Base-by-base conservation (phyloP, 345 rosid species). In the Aegle marmelos region DNA sequence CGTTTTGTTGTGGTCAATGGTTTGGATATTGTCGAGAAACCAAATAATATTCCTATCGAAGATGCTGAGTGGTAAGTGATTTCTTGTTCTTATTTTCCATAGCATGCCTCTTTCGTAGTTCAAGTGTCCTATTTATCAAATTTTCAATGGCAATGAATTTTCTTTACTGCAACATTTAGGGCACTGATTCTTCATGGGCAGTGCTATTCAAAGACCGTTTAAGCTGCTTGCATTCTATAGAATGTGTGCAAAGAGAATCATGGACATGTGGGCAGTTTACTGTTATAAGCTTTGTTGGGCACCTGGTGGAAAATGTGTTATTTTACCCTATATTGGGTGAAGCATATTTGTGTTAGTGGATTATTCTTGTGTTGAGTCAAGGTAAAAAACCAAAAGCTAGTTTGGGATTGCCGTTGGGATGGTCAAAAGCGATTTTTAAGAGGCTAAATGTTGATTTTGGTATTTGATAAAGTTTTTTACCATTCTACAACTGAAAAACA, bases 1-100 rank as follows among this genome's bases (percentile, higher is more conserved):
- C 96, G 96, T 27, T 95, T 95, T 82, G 98, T 95, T 28, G 97
- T 95, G 80, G 92, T 95, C 24, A 95, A 92, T 87, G 99, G 99
- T 67, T 88, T 95, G 83, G 97, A 88, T 87, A 91, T 95, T 68
- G 88, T 92, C 21, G 98, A 95, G 86, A 95, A 89, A 81, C 98
- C 98, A 62, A 82, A 79, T 81, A 74, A 78, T 65, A 74, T 93
- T 82, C 74, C 91, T 27, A 50, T 89, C 68, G 88, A 88, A 73
- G 96, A 95, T 88, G 97, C 97, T 37, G 96, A 93, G 79, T 95
- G 99, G 99, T 95, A 81, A 85, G 85, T 45, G 36, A 36, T 61
- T 73, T 16, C 36, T 8, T 60, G 24, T 67, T 72, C 28, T 37
- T 27, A 22, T 61, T 50, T 73, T 17, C n/a, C 16, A 50, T 66